Conservation (phyloP, 768 basidiomycete genomes). For the Macrocybe gigantea region DNA sequence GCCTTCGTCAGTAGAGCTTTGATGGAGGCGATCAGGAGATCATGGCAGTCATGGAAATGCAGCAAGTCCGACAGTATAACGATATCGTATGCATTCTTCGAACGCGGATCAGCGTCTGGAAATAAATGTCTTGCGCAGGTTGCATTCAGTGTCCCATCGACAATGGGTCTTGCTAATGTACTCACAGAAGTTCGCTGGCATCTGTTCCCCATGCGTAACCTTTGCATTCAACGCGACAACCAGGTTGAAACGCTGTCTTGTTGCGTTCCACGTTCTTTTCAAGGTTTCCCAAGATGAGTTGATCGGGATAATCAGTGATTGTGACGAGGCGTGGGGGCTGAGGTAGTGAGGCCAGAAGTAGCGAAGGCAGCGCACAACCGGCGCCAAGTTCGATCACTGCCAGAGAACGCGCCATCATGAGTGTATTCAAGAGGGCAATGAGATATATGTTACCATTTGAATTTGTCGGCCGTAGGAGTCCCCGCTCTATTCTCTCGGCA, state of each 20-base stretch:
- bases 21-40: slow-evolving; percentile 46
- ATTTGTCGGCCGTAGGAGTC: slow-evolving; percentile 41
- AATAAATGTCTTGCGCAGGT: not conserved
- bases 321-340: slow-evolving; percentile 48
- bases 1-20: slow-evolving; percentile 38
- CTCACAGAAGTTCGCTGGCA: slow-evolving; percentile 41
- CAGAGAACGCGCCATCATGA: not conserved
- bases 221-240: slow-evolving; percentile 36
- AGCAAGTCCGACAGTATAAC: slow-evolving; percentile 70
- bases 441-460: not conserved
- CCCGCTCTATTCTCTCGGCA: slow-evolving; percentile 59
- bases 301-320: slow-evolving; percentile 66
- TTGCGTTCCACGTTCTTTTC: slow-evolving; percentile 50
- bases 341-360: slow-evolving; percentile 43
- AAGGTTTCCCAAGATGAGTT: slow-evolving; percentile 53
- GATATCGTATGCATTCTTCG: slow-evolving; percentile 41
- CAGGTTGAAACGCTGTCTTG: slow-evolving; percentile 20
- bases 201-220: slow-evolving; percentile 68
- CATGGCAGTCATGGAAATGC: slow-evolving; percentile 61
- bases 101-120: not conserved
- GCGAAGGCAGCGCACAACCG: slow-evolving; percentile 62
- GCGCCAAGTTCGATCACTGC: slow-evolving; percentile 70
- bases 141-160: not conserved
- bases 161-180: slow-evolving; percentile 2
- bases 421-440: not conserved